Base-by-base conservation (phyloP, 148 eudicot genomes). In the Cornus florida region DNA sequence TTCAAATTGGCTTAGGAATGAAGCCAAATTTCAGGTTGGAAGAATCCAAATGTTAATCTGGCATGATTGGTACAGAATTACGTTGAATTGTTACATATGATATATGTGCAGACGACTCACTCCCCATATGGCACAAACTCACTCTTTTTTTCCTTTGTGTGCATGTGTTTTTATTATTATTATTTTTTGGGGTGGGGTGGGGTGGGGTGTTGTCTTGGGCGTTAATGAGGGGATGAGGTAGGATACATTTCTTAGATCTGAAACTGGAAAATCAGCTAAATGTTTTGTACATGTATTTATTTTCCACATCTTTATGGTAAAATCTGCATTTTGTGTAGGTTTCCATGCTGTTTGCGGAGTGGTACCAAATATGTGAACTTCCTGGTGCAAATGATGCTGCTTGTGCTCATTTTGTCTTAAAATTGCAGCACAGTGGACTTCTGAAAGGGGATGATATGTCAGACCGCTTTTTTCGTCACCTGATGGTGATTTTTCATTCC, bases 371-470 rank as follows among this genome's bases (percentile, higher is more conserved):
- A 71, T 87, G 89, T 83, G 97, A 92, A 87, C 89, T 85, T 79
- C 92, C 97, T 62, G 84, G 91, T 74, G 93, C 86, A 77, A 92
- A 87, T 83, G 99, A 93, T 83, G 74, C 88, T 59, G 81, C 88
- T 10, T 78, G 81, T 78, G 90, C 93, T 20, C 89, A 81, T 79
- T 91, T 66, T 76, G 87, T 90, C 28, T 43, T 86, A 50, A 92
- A 83, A 78, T 84, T 96, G 79, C 92, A 91, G 70, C 97, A 93
- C 81, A 91, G 76, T 83, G 95, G 98, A 67, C 81, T 92, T 38
- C 91, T 96, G 72, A 88, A 93, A 87, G 97, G 97, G 75, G 94
- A 96, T 90, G 99, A 96, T 67, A 86, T 74, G 24, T 82, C 92
- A 57, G 98, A 93, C 50, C 90, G 90, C 8, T 92, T 96, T 82